Evolutionary conservation across 768 basidiomycete species (phyloP), one percentile per base, ranked within the genome.

Genomic region (Phylloporus rhodoxanthus): DNA sequence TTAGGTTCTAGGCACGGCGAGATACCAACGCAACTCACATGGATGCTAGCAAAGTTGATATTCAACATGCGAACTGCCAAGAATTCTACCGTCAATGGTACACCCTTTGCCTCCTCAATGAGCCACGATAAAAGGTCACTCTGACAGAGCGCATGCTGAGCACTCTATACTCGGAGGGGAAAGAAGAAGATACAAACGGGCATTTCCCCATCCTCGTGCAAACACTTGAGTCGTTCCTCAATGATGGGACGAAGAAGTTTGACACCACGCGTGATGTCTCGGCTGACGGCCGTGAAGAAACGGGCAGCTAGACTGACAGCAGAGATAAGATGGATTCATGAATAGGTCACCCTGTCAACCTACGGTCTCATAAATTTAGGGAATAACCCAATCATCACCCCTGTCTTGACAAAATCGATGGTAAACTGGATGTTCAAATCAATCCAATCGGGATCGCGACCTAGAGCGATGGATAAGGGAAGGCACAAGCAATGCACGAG

Each of bases 291-390:
- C 25, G 40, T 33, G 14, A 44, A 14, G 30, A 21, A 43, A 2
- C 13, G 2, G 20, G 19, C 30, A n/a, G 19, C 30, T 9, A 44
- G 13, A 21, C 43, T 32, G 3, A 14, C 19, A 14, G 41, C 19
- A 41, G 8, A 13, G 1, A 8, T 8, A 20, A 26, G 3, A 7
- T 9, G n/a, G 8, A 3, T 11, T 19, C 5, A 20, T n/a, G n/a
- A n/a, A n/a, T n/a, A n/a, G n/a, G n/a, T n/a, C n/a, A n/a, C n/a
- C n/a, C n/a, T n/a, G n/a, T 7, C 36, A 2, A 50, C 59, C 11
- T 37, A 75, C 71, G 62, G 68, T 45, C 54, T 59, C 42, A 73
- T 25, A 23, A 67, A 58, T 0, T 45, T 25, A 6, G 75, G 76
- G 20, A 72, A 64, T 9, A 61, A 19, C 3, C 49, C 54, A 26